Conservation (phyloP, 139 green algal species). For the Closterium sp. region DNA sequence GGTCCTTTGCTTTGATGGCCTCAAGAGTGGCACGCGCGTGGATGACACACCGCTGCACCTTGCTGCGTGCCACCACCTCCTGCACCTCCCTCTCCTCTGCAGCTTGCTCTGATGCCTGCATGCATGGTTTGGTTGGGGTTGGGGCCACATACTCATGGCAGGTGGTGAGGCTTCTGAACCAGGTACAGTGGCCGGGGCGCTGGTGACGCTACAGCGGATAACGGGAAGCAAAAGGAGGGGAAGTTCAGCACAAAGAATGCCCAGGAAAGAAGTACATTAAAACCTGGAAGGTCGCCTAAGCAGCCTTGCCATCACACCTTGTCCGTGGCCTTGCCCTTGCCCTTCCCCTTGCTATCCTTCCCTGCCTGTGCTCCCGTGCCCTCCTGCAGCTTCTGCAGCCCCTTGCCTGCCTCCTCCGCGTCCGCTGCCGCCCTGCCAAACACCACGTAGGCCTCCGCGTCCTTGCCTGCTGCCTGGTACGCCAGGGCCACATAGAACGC, state of each 20-base stretch:
- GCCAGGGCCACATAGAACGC: neutral
- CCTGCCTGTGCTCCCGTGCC: neutral
- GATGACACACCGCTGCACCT: constrained; percentile 23
- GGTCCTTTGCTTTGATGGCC: neutral
- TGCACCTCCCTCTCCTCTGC: constrained; percentile 40
- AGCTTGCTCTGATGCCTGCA: neutral
- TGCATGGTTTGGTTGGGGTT: neutral
- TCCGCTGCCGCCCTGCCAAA: neutral
- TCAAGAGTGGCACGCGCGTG: constrained; percentile 32
- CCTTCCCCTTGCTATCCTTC: neutral
- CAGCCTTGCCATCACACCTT: neutral
- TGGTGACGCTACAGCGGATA: too few species aligned
- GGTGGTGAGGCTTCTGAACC: too few species aligned
- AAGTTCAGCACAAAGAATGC: too few species aligned
- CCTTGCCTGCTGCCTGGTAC: neutral
- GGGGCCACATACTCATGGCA: neutral
- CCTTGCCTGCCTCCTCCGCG: neutral
- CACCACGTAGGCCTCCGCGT: constrained; percentile 4
- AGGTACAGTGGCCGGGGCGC: too few species aligned
- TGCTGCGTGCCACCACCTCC: constrained; percentile 32
- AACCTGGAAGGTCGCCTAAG: too few species aligned
- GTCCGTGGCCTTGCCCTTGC: neutral
- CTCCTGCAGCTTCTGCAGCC: neutral
- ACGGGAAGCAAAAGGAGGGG: too few species aligned
- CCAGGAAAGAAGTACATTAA: too few species aligned